Conservation (phyloP, 1,284 basidiomycete genomes). For the Ustilago lituana region DNA sequence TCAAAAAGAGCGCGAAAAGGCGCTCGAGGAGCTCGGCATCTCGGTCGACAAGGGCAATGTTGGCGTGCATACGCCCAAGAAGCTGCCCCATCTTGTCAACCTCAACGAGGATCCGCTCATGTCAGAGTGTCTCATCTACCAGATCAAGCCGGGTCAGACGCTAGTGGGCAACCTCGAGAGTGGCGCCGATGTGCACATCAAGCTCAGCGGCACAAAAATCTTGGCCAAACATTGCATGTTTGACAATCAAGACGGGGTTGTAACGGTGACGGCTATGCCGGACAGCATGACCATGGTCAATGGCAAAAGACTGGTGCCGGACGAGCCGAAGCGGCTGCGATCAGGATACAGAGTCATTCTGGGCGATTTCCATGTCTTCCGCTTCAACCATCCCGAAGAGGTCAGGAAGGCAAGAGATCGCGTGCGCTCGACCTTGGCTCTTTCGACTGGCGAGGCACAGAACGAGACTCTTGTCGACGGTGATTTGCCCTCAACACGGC, state of each 20-base stretch:
- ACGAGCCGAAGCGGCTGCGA: conserved; percentile 71
- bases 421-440: conserved; percentile 52
- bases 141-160: conserved; percentile 87
- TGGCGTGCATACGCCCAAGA: conserved; percentile 97
- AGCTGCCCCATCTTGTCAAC: conserved; percentile 67
- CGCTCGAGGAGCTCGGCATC: conserved; percentile 95
- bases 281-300: conserved; percentile 87
- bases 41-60: conserved; percentile 95
- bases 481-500: conserved; percentile 39
- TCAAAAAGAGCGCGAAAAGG: conserved; percentile 94
- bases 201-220: conserved; percentile 90
- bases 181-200: conserved; percentile 72
- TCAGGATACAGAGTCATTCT: conserved; percentile 96
- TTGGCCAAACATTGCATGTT: conserved; percentile 91
- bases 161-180: conserved; percentile 69
- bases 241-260: conserved; percentile 84
- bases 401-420: conserved; percentile 57
- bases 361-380: conserved; percentile 96
- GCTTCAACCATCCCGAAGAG: conserved; percentile 76
- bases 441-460: conserved; percentile 48
- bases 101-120: conserved; percentile 69
- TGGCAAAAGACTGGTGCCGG: conserved; percentile 73
- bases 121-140: conserved; percentile 74
- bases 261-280: conserved; percentile 79
- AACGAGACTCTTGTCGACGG: conserved; percentile 48